These are phyloP conservation scores for Globisporangium recalcitrans DNA, from an alignment of 352 stramenopile genomes.

Conservation along the genomic window DNA sequence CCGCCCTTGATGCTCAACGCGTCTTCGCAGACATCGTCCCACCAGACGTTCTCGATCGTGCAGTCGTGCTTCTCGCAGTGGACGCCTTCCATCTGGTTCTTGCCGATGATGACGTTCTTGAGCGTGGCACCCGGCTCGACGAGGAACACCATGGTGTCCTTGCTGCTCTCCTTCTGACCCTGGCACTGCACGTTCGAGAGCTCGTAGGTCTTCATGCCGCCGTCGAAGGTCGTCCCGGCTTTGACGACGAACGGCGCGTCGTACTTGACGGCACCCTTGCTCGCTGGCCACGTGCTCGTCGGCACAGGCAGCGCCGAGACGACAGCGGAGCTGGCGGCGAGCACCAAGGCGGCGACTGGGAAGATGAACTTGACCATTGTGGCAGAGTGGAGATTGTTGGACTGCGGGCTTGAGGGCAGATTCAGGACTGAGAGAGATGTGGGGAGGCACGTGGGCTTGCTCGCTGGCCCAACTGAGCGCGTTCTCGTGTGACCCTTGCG, in stretches of 20 bases:
- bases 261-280: constrained; percentile 16
- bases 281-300: constrained; percentile 20
- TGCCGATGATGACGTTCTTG: constrained; percentile 31
- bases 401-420: not conserved
- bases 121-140: constrained; percentile 26
- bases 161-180: constrained; percentile 18
- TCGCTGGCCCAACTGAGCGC: too few species aligned
- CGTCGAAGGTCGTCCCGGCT: constrained; percentile 23
- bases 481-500: not conserved
- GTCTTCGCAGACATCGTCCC: constrained; percentile 28
- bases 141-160: constrained; percentile 20
- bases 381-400: not conserved
- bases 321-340: not conserved
- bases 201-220: constrained; percentile 35
- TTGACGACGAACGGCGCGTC: constrained; percentile 18
- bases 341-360: constrained; percentile 2
- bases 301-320: constrained; percentile 15
- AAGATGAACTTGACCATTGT: constrained; percentile 9
- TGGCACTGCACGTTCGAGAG: constrained; percentile 17
- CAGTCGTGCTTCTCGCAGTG: constrained; percentile 26
- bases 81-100: constrained; percentile 26
- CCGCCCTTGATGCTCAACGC: constrained; percentile 26
- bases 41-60: constrained; percentile 34
- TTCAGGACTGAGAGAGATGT: not conserved
- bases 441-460: too few species aligned